Evolutionary conservation across 306 rosid genomes (phyloP).

Genomic region (Pyrus communis): DNA sequence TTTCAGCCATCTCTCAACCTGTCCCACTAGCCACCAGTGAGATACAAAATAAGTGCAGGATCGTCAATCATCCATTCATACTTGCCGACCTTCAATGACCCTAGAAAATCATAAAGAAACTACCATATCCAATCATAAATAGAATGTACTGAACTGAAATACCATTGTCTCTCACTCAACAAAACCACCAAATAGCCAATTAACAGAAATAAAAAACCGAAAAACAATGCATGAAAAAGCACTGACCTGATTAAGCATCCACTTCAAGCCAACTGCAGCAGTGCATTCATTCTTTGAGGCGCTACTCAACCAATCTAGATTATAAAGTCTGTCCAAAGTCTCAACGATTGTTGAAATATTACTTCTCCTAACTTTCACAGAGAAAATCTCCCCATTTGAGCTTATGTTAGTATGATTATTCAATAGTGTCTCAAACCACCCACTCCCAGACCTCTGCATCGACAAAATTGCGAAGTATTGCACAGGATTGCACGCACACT

Average conservation of each 20-base stretch:
- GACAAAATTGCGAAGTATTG: constrained; percentile 80
- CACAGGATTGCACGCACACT: constrained; percentile 83
- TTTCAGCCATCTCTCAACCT: neutral
- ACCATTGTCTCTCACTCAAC: neutral
- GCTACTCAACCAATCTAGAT: constrained; percentile 86
- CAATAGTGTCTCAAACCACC: constrained; percentile 97
- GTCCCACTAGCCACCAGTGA: neutral
- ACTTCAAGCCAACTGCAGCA: constrained; percentile 95
- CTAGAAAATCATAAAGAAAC: neutral
- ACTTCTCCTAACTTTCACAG: constrained; percentile 84
- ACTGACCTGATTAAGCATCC: constrained; percentile 99
- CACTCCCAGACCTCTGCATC: constrained; percentile 99
- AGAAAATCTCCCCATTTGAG: constrained; percentile 94
- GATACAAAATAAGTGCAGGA: neutral
- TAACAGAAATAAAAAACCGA: neutral
- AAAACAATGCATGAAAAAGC: neutral
- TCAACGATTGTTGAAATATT: constrained; percentile 69
- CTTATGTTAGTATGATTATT: constrained; percentile 90
- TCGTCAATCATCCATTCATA: neutral
- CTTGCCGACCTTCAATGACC: neutral
- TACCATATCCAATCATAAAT: neutral
- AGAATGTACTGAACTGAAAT: neutral
- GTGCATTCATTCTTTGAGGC: constrained; percentile 98
- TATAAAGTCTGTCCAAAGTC: constrained; percentile 77
- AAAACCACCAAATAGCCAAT: neutral